Evolutionary conservation across 108 stramenopile genomes (phyloP), one percentile per base, ranked within the genome.

Genomic region (Cyclostephanos invisitatus): DNA sequence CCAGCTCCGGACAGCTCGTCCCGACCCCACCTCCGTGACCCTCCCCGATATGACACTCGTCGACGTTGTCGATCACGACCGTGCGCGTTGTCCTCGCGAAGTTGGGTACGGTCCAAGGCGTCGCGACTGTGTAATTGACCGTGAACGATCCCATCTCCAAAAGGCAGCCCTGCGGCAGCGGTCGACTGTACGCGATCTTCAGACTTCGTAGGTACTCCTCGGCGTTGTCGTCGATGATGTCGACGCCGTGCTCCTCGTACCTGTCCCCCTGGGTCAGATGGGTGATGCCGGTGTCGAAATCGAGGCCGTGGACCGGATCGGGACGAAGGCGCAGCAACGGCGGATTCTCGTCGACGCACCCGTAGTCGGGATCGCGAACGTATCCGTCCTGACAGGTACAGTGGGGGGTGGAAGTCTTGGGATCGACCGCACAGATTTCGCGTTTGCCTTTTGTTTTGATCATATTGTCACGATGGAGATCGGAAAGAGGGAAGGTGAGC

Each of bases 51-150:
- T 14, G 36, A 73, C 96, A 97, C 73, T 97, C 96, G 75, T 97
- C 87, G 54, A 97, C 87, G 66, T 97, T 93, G 25, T 92, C 92
- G 73, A 97, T 92, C 38, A 91, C 75, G 0, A 97, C 96, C 35
- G 85, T 84, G 1, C 92, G 86, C 2, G 85, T 91, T 10, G 88
- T 77, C 24, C 69, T 68, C 9, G 85, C 90, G 48, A 66, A 85
- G 0, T 89, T 73, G 2, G 86, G 88, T 17, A 70, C 71, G 1
- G 95, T 93, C 96, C 96, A 97, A 11, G 89, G 93, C 62, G 92
- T 95, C 10, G 89, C 91, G 53, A 97, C 87, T 7, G 95, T 95
- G 85, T 97, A 97, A 67, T 92, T 93, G 37, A 97, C 95, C 66
- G 92, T 78, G 70, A 96, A 96, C 38, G 84, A 70, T 47, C 95